A percentile compares a stretch with the other conserved stretches of the same genome.
These are phyloP conservation scores for Cruciata laevipes DNA, from an alignment of 257 asterid genomes.

Conservation along the genomic window DNA sequence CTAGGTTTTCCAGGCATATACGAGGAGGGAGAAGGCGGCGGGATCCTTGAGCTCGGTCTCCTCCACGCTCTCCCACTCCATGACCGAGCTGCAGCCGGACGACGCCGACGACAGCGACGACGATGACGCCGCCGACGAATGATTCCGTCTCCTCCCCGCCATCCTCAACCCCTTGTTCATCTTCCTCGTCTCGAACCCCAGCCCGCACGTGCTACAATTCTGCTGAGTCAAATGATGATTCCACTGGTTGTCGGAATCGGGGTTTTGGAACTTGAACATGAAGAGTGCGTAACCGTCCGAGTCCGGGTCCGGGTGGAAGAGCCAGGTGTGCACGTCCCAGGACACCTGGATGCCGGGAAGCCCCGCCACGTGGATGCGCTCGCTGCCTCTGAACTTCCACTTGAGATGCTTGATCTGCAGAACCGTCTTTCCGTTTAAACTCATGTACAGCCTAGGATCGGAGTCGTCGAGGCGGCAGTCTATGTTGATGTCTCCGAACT, in stretches of 20 bases:
- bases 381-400: conserved; percentile 66
- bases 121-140: conserved; percentile 31
- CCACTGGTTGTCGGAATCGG: background rate
- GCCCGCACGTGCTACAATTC: conserved; percentile 22
- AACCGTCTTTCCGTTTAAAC: conserved; percentile 30
- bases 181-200: conserved; percentile 41
- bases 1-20: conserved; percentile 50
- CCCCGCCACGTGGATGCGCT: conserved; percentile 45
- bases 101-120: conserved; percentile 56
- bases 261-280: conserved; percentile 40
- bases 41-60: conserved; percentile 47
- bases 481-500: conserved; percentile 27
- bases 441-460: conserved; percentile 34
- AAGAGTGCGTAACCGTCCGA: conserved; percentile 42
- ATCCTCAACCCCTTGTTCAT: conserved; percentile 34
- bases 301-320: conserved; percentile 26
- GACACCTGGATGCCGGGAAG: conserved; percentile 30
- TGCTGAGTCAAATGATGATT: background rate
- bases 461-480: conserved; percentile 31
- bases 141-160: conserved; percentile 14
- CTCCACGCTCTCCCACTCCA: conserved; percentile 62
- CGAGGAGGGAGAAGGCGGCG: conserved; percentile 47
- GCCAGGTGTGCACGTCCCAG: conserved; percentile 58
- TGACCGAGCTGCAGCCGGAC: conserved; percentile 47
- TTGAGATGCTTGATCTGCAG: conserved; percentile 47